Evolutionary conservation across 2,329 filamentous ascomycete species (phyloP).

Genomic region (Paecilomyces formosus): DNA sequence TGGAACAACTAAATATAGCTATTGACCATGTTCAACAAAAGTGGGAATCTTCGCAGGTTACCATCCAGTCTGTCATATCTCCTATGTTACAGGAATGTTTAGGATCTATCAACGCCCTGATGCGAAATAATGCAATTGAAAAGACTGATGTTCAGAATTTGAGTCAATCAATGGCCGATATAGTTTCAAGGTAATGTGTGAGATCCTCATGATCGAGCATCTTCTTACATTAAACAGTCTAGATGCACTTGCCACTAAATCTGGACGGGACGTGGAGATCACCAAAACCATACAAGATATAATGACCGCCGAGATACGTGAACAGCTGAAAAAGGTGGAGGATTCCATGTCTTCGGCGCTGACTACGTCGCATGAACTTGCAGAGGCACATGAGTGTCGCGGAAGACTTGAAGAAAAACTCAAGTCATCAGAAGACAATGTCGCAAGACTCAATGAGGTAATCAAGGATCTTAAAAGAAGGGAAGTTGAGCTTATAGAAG

Average conservation of each 20-base stretch:
- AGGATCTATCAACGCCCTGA: slow-evolving; percentile 9
- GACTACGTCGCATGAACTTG: slow-evolving; percentile 15
- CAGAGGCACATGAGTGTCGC: slow-evolving; percentile 10
- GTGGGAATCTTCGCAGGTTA: slow-evolving; percentile 7
- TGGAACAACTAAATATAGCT: slow-evolving; percentile 10
- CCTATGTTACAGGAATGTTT: slow-evolving; percentile 10
- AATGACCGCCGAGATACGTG: slow-evolving; percentile 9
- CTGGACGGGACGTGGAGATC: not conserved
- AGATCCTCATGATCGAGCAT: not conserved
- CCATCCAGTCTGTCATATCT: slow-evolving; percentile 8
- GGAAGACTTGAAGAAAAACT: slow-evolving; percentile 13
- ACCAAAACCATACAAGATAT: slow-evolving; percentile 6
- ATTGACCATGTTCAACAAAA: slow-evolving; percentile 10
- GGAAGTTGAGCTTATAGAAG: slow-evolving; percentile 18
- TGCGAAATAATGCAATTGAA: slow-evolving; percentile 8
- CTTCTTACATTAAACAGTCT: not conserved
- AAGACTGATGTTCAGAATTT: slow-evolving; percentile 12
- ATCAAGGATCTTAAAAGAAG: slow-evolving; percentile 15
- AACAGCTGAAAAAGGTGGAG: slow-evolving; percentile 15
- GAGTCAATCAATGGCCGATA: slow-evolving; percentile 8
- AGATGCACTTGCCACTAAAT: not conserved
- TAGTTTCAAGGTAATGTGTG: slow-evolving; percentile 13
- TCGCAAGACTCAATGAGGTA: slow-evolving; percentile 11
- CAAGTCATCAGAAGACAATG: slow-evolving; percentile 8
- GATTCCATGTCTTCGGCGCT: slow-evolving; percentile 10